Base-by-base conservation (phyloP, 768 basidiomycete genomes). In the Phlebiopsis gigantea region DNA sequence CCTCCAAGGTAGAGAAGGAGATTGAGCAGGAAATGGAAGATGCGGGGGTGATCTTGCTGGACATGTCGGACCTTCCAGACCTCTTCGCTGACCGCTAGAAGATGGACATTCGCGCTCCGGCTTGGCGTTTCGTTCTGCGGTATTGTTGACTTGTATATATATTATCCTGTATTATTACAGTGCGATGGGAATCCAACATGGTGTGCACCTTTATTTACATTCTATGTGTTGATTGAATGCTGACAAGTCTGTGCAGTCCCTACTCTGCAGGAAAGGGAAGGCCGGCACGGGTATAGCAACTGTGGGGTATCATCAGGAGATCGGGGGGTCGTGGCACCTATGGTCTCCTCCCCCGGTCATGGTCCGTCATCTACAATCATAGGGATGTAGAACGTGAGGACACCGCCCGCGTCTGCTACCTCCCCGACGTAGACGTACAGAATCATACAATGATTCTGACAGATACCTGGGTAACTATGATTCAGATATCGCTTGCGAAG, bases 401-500 rank as follows among this genome's bases (percentile, higher is more conserved):
- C 88, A 2, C 90, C 92, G 45, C 91, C 89, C 0, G 87, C 82
- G 55, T 90, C 84, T 4, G 81, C 80, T 10, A 85, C 78, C 29
- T 90, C 85, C 9, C 92, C 92, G 44, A 93, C 87, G 65, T 93
- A 94, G 53, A 93, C 90, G 61, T 93, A 94, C 50, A 93, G 78
- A 62, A 94, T 93, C 57, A 90, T 77, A 66, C 90, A 93, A 60
- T 93, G 87, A 57, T 83, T 78, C 61, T 85, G 83, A 66, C 92
- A 94, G 49, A 94, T 78, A 65, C 87, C 91, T 94, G 64, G 0
- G 9, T 22, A 39, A 15, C 25, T 6, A 28, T 28, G 8, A 53
- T 14, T 59, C 44, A 56, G 28, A 24, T 43, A 24, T 43, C 24
- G 14, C 21, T 17, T 2, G 14, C 7, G 19, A 22, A 1, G 24